These are phyloP conservation scores for Globisporangium carolinianum DNA, from an alignment of 352 stramenopile species.

Conservation along the genomic window DNA sequence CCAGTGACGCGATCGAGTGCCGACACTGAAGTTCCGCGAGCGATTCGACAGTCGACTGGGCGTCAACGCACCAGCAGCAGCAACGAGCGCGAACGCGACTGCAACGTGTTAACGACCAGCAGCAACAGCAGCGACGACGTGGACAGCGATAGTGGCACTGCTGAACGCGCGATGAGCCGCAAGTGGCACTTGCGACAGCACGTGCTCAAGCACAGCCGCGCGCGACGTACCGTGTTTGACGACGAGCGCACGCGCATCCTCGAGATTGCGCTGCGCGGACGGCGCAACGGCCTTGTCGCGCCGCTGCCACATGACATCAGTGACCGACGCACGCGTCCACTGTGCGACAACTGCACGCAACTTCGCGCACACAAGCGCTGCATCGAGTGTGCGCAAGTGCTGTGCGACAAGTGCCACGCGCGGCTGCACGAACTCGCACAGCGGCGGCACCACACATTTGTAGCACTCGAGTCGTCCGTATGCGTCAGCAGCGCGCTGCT, in stretches of 20 bases:
- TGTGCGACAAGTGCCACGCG: slow-evolving; percentile 58
- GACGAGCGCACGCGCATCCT: slow-evolving; percentile 34
- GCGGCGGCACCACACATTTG: slow-evolving; percentile 40
- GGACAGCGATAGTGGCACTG: not conserved
- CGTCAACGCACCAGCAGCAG: no score
- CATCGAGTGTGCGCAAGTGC: slow-evolving; percentile 40
- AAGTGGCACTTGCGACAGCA: slow-evolving; percentile 32
- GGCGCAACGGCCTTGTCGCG: slow-evolving; percentile 56
- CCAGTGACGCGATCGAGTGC: no score
- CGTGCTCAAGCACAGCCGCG: slow-evolving; percentile 24
- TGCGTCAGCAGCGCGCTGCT: slow-evolving; percentile 20
- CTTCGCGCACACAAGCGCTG: slow-evolving; percentile 42
- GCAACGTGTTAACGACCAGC: not conserved
- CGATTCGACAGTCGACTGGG: no score
- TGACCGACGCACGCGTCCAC: slow-evolving; percentile 32
- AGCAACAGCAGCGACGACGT: not conserved
- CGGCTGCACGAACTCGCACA: slow-evolving; percentile 47
- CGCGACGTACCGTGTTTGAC: slow-evolving; percentile 26
- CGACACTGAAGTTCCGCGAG: no score
- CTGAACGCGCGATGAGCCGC: slow-evolving; percentile 6
- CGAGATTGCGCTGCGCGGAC: slow-evolving; percentile 21
- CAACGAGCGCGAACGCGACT: not conserved
- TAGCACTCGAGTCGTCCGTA: slow-evolving; percentile 27
- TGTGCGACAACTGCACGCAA: slow-evolving; percentile 44
- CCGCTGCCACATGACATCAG: slow-evolving; percentile 25